These are phyloP conservation scores for Sarocladium kiliense DNA, from an alignment of 2,329 filamentous ascomycete genomes.

Conservation along the genomic window DNA sequence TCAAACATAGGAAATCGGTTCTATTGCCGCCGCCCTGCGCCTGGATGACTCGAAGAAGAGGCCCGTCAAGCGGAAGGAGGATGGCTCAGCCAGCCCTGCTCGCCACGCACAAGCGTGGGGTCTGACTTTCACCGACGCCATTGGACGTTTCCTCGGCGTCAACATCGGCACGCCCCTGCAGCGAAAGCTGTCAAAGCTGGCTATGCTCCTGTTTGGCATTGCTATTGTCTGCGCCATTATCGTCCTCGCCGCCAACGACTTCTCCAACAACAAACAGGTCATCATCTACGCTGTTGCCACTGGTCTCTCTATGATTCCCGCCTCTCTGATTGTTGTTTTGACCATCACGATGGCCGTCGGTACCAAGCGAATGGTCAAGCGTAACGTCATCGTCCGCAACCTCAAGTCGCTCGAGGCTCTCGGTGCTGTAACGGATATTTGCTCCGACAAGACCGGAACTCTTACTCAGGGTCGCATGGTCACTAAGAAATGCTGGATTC, in stretches of 20 bases:
- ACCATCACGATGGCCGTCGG: slow-evolving; percentile 57
- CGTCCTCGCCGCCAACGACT: slow-evolving; percentile 37
- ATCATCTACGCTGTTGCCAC: slow-evolving; percentile 40
- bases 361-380: slow-evolving; percentile 47
- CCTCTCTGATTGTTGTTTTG: slow-evolving; percentile 44
- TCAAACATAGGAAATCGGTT: slow-evolving; percentile 44
- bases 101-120: slow-evolving; percentile 31
- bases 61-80: slow-evolving; percentile 37
- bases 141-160: slow-evolving; percentile 43
- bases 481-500: slow-evolving; percentile 47
- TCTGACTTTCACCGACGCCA: slow-evolving; percentile 28
- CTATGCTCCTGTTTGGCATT: slow-evolving; percentile 60
- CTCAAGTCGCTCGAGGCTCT: slow-evolving; percentile 47
- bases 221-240: slow-evolving; percentile 42
- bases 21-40: slow-evolving; percentile 47
- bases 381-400: slow-evolving; percentile 48
- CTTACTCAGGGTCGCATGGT: slow-evolving; percentile 50
- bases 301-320: slow-evolving; percentile 46
- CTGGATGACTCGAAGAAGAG: slow-evolving; percentile 28
- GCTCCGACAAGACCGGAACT: slow-evolving; percentile 54
- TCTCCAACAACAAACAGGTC: slow-evolving; percentile 31
- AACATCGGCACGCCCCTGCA: slow-evolving; percentile 62
- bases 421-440: slow-evolving; percentile 51
- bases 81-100: slow-evolving; percentile 27
- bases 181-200: slow-evolving; percentile 64